Evolutionary conservation across 805 yeast species (phyloP), one percentile per base, ranked within the genome.

Genomic region (Ogataea neopini): DNA sequence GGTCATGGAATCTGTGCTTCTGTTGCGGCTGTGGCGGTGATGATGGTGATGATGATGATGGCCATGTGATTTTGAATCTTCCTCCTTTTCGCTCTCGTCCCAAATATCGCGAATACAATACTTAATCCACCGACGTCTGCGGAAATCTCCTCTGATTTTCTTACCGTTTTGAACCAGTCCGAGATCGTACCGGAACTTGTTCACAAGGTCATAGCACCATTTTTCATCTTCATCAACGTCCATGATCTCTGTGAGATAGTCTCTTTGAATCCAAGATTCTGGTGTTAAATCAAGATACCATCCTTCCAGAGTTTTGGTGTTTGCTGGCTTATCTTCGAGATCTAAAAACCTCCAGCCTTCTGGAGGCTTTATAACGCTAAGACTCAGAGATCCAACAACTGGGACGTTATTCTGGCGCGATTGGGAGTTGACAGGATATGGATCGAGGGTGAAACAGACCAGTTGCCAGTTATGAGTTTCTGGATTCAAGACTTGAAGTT

Each of bases 201-300:
- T 44, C 7, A 62, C 61, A 32, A 64, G 60, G 63, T 88, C 96
- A 62, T 88, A 88, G 15, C 87, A 92, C 96, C 96, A 88, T 64
- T 88, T 88, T 34, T 85, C 86, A 47, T 82, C 90, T 23, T 77
- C 70, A 66, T 88, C 95, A 17, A 86, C 72, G 17, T 72, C 74
- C 13, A 84, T 80, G 38, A 79, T 65, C 47, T 78, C 84, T 23
- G 57, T 49, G 11, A 84, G 66, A 43, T 77, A 68, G 44, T 79
- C 75, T 2, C 66, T 60, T 38, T 66, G 65, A 6, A 83, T 87
- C 96, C 96, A 88, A 2, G 58, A 64, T 20, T 69, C 67, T 0
- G 89, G 88, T 15, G 76, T 69, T 40, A 83, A 71, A 63, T 88
- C 96, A 40, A 87, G 59, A 8, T 65, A 67, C 96, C 96, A 88